Evolutionary conservation across 176 grass and related monocot genomes (phyloP), one percentile per base, ranked within the genome.

Genomic region (Hyparrhenia diplandra): DNA sequence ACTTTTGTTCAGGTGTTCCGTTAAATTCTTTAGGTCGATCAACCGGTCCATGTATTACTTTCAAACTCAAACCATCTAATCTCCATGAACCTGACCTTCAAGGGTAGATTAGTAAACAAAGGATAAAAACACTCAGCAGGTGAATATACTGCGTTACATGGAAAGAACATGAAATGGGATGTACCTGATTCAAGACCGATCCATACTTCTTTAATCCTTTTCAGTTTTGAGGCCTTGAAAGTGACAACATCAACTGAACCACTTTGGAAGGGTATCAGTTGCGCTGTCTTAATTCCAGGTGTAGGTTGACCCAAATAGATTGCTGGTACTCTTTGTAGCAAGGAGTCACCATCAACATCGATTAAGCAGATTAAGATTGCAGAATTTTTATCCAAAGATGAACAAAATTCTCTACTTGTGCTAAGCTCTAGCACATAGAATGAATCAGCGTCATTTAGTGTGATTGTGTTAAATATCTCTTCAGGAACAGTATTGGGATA

Each of bases 51-150:
- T 89, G 82, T 21, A 98, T 85, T 70, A 95, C 86, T 78, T 81
- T 94, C 75, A 98, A 83, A 42, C 79, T 76, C 75, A 93, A 80
- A 83, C 82, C 88, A 79, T 93, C 75, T 85, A 94, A 82, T 70
- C 90, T 92, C 92, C 95, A 98, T 75, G 95, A 98, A 87, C 92
- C 95, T 98, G 78, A 91, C 76, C 64, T 94, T 84, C 43, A 92
- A 74, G 57, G 69, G 64, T 59, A 90, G 73, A 71, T 28, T 75
- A 9, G n/a, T 8, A 61, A 49, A 76, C 6, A 42, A 13, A 76
- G 27, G 42, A 32, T 18, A 30, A 45, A 87, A 59, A 32, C 8
- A 62, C 24, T 77, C 79, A 80, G 61, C 64, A 83, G 8, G 67
- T 86, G 64, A 54, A 32, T 23, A 62, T 8, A 32, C 3, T 12